A percentile compares a stretch with the other conserved stretches of the same genome.
phyloP scores from a whole-genome alignment of 352 stramenopile species.

The Plasmopara muralis region DNA sequence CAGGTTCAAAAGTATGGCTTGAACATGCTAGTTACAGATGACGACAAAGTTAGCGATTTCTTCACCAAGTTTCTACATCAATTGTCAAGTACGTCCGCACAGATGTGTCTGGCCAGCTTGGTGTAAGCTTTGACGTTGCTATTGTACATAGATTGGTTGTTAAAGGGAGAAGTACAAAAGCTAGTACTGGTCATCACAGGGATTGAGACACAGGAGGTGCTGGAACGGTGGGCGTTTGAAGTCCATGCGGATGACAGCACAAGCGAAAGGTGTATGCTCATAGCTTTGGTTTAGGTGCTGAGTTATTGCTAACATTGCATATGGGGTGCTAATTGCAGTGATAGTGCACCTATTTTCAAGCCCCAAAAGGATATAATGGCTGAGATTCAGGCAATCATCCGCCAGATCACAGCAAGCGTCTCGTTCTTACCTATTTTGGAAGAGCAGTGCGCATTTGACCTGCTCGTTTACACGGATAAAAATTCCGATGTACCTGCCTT shows the following conservation, averaged over 20 bases:
- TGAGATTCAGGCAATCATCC: conserved; percentile 99
- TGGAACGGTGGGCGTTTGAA: conserved; percentile 99
- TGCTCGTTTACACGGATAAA: conserved; percentile 98
- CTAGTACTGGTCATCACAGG: conserved; percentile 97
- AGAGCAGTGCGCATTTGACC: conserved; percentile 97
- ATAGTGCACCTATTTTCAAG: conserved; percentile 43
- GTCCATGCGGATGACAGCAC: conserved; percentile 71
- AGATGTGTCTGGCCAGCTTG: not conserved
- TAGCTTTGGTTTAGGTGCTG: not conserved
- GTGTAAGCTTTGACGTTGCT: not conserved
- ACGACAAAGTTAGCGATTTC: conserved; percentile 95
- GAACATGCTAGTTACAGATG: conserved; percentile 96
- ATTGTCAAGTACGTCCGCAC: conserved; percentile 56
- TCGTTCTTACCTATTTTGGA: conserved; percentile 98
- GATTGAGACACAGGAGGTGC: conserved; percentile 93
- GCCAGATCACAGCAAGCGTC: conserved; percentile 98
- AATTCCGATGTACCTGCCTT: conserved; percentile 91
- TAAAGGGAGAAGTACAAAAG: conserved; percentile 94
- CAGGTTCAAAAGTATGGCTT: conserved; percentile 97
- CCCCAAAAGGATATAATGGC: conserved; percentile 93
- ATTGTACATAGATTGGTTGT: conserved; percentile 82
- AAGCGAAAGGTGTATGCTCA: conserved; percentile 26
- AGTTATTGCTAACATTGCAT: not conserved
- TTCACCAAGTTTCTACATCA: conserved; percentile 91
- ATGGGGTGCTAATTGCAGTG: conserved; percentile 2